Evolutionary conservation across 768 basidiomycete species (phyloP).

Genomic region (Lactifluus volemus): DNA sequence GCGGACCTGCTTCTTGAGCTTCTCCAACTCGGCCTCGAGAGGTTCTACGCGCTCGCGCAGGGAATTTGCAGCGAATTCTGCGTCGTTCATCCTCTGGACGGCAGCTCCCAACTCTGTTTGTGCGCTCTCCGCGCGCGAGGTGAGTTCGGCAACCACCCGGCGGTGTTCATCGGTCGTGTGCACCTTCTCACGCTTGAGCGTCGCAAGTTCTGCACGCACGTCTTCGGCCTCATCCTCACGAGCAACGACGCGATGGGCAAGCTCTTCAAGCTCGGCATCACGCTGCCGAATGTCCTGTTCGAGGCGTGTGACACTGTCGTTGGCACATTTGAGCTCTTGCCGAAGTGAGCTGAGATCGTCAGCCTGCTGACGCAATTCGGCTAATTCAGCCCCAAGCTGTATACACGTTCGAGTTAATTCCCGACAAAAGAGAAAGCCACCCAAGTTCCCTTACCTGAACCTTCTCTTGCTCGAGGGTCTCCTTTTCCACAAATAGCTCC

Average conservation of each 20-base stretch:
- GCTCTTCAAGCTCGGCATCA: slow-evolving; percentile 46
- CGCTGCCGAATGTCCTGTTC: slow-evolving; percentile 49
- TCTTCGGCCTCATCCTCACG: slow-evolving; percentile 45
- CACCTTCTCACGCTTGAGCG: slow-evolving; percentile 46
- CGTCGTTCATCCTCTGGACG: slow-evolving; percentile 46
- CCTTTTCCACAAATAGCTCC: slow-evolving; percentile 42
- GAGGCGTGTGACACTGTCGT: slow-evolving; percentile 44
- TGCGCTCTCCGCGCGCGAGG: slow-evolving; percentile 38
- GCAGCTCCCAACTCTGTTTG: slow-evolving; percentile 40
- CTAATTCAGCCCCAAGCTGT: slow-evolving; percentile 48
- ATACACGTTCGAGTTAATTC: not conserved
- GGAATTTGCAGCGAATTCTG: slow-evolving; percentile 41
- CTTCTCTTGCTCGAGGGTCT: slow-evolving; percentile 37
- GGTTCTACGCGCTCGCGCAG: slow-evolving; percentile 41
- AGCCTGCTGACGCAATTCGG: slow-evolving; percentile 43
- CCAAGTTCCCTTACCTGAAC: slow-evolving; percentile 2
- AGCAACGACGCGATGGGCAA: slow-evolving; percentile 37
- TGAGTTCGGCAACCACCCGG: slow-evolving; percentile 37
- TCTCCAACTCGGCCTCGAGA: slow-evolving; percentile 51
- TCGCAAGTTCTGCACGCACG: slow-evolving; percentile 46
- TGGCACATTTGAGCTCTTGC: slow-evolving; percentile 46
- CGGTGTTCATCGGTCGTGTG: slow-evolving; percentile 42
- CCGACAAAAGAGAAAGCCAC: not conserved
- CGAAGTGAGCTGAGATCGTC: slow-evolving; percentile 42
- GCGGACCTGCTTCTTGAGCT: slow-evolving; percentile 53